Conservation (phyloP, 805 yeast genomes). For the Pichia cabralensis region DNA sequence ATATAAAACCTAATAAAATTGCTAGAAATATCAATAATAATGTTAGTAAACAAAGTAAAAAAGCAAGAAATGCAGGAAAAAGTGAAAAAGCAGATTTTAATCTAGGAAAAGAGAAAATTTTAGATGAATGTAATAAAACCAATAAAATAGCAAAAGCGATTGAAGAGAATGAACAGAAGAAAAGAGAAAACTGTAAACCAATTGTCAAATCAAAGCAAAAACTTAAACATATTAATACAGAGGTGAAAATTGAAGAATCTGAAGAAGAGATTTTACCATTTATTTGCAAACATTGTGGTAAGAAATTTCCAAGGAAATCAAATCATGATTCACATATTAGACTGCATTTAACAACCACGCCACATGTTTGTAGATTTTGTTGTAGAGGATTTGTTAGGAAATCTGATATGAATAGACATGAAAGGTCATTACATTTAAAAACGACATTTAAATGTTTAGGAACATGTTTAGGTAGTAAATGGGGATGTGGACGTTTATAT, state of each 20-base stretch:
- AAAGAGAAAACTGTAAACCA: no score
- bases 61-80: no score
- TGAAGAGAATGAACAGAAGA: no score
- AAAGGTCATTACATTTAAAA: conserved; percentile 7
- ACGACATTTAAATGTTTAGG: conserved; percentile 5
- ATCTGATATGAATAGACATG: conserved; percentile 11
- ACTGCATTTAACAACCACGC: conserved; percentile 8
- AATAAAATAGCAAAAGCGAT: no score
- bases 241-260: neutral
- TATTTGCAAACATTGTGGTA: conserved; percentile 8
- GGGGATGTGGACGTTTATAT: conserved; percentile 9
- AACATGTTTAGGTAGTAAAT: neutral
- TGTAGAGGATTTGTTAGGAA: conserved; percentile 10
- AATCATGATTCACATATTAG: conserved; percentile 13
- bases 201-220: no score
- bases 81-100: no score
- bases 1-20: no score
- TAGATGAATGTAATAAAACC: no score
- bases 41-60: no score
- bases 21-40: no score
- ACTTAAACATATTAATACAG: no score
- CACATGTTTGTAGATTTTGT: conserved; percentile 8
- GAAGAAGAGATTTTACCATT: neutral
- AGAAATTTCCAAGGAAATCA: conserved; percentile 11
- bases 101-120: no score